Conservation (phyloP, 768 basidiomycete species). For the Trametes villosa region DNA sequence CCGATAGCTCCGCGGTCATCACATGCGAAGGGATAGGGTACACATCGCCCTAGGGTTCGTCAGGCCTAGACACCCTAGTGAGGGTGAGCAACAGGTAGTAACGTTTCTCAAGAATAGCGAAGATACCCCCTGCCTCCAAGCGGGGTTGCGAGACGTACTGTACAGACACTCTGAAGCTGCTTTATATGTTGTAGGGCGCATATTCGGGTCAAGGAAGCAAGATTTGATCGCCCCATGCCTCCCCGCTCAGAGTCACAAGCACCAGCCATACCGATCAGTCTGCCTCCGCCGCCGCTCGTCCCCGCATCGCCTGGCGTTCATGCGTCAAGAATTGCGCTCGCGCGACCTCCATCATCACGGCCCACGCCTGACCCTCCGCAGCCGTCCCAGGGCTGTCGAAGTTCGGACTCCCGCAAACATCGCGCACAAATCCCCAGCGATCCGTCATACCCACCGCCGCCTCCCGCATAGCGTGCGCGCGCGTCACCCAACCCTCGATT, state of each 20-base stretch:
- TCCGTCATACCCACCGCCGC: conserved; percentile 27
- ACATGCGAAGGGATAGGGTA: conserved; percentile 69
- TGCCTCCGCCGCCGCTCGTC: too few species aligned
- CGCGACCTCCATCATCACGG: conserved; percentile 12
- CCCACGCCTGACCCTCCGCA: conserved; percentile 30
- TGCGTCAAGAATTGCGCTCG: neutral
- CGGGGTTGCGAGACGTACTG: too few species aligned
- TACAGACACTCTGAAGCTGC: too few species aligned
- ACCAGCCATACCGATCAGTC: neutral
- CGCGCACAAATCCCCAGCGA: conserved; percentile 29
- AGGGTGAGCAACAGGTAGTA: too few species aligned
- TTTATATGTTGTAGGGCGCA: too few species aligned
- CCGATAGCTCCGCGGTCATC: conserved; percentile 52
- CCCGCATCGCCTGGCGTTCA: neutral
- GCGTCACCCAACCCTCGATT: conserved; percentile 13
- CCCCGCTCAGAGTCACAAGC: too few species aligned
- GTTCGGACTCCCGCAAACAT: conserved; percentile 31
- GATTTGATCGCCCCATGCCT: too few species aligned
- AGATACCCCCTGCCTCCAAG: too few species aligned
- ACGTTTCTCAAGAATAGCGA: too few species aligned
- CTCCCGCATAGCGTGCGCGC: conserved; percentile 18
- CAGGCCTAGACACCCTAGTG: too few species aligned
- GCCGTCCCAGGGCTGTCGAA: conserved; percentile 30
- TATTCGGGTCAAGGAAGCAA: too few species aligned
- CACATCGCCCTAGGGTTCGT: too few species aligned